These are phyloP conservation scores for Brassica hybrid DNA, from an alignment of 441 rosid genomes.

Conservation along the genomic window DNA sequence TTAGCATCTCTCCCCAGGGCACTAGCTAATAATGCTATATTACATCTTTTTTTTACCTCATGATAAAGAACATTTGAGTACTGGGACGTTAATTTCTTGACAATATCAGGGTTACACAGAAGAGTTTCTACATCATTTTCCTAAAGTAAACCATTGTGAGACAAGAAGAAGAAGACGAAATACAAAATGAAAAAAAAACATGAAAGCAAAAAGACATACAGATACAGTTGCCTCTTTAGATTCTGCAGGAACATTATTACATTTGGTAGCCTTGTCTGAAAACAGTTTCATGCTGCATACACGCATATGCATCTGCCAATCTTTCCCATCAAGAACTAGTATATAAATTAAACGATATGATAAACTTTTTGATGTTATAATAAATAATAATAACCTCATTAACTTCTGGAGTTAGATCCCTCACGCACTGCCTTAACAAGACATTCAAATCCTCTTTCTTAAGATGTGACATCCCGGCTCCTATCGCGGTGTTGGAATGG, in stretches of 20 bases:
- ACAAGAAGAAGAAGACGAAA: background rate
- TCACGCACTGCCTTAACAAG: conserved; percentile 36
- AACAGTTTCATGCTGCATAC: conserved; percentile 11
- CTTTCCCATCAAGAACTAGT: background rate
- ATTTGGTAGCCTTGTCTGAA: conserved; percentile 4
- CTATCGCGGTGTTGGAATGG: conserved; percentile 7
- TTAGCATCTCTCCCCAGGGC: background rate
- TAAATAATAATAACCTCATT: conserved; percentile 23
- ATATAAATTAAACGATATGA: background rate
- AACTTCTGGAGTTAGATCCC: conserved; percentile 27
- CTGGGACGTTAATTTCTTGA: conserved; percentile 28
- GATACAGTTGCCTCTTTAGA: conserved; percentile 8
- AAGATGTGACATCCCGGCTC: conserved; percentile 26
- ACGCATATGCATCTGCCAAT: conserved; percentile 28
- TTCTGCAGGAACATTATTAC: conserved; percentile 12
- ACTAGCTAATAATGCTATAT: background rate
- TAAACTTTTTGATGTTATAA: background rate
- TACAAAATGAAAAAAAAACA: background rate
- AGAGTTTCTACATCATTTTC: conserved; percentile 27
- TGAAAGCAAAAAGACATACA: background rate
- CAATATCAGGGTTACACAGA: conserved; percentile 29
- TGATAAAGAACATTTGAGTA: conserved; percentile 16
- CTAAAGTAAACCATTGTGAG: conserved; percentile 7
- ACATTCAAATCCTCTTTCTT: conserved; percentile 34
- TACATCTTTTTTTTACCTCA: conserved; percentile 23